Percentiles rank a stretch among this genome's conserved stretches.
Conservation (phyloP, 768 basidiomycete genomes). For the Russula abietina region DNA sequence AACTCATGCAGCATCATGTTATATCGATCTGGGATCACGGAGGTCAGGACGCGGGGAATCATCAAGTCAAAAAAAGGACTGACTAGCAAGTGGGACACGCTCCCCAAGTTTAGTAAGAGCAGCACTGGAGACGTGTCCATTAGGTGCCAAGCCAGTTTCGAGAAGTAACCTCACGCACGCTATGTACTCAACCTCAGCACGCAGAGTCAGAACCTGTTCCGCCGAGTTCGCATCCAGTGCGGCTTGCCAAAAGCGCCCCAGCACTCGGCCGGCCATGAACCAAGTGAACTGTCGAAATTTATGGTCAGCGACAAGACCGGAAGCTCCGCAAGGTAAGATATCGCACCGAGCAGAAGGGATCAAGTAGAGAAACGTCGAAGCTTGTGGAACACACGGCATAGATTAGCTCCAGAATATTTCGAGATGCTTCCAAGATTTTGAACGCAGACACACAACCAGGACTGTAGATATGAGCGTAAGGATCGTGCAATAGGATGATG, state of each 20-base stretch:
- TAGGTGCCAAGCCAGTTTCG: background rate
- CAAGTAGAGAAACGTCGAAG: conserved; percentile 63
- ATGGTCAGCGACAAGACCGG: conserved; percentile 6
- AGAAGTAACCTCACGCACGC: conserved; percentile 38
- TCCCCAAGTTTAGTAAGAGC: conserved; percentile 60
- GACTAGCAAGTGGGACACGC: conserved; percentile 58
- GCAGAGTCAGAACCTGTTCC: conserved; percentile 54
- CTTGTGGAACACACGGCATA: conserved; percentile 64
- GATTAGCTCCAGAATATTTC: conserved; percentile 60
- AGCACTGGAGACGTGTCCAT: conserved; percentile 34
- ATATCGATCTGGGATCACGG: conserved; percentile 38
- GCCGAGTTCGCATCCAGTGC: conserved; percentile 50
- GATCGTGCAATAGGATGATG: conserved; percentile 67
- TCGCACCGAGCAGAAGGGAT: conserved; percentile 62
- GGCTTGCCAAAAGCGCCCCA: conserved; percentile 60
- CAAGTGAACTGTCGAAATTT: conserved; percentile 48
- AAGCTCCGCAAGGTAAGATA: background rate
- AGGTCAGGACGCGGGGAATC: background rate
- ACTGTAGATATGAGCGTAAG: conserved; percentile 56
- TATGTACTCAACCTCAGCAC: conserved; percentile 62
- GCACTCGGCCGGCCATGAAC: conserved; percentile 61
- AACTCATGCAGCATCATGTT: conserved; percentile 50
- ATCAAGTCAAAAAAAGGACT: conserved; percentile 21
- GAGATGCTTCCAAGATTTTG: conserved; percentile 60
- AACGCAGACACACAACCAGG: conserved; percentile 62